phyloP scores from a whole-genome alignment of 2,329 filamentous ascomycete genomes.

The Cryphonectria carpinicola region DNA sequence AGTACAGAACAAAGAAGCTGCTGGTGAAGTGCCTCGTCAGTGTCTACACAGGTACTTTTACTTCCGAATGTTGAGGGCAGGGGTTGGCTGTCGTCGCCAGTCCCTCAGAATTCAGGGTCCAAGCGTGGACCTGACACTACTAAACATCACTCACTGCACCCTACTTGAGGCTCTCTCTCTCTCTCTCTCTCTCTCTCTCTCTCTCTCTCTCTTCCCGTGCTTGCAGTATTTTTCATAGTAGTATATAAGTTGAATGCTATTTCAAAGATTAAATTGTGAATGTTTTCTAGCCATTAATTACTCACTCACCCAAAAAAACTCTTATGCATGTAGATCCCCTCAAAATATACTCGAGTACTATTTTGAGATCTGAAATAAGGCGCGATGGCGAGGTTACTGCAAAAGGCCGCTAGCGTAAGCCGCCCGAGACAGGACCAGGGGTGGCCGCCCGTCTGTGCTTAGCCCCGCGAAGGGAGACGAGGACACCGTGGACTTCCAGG shows the following conservation, averaged over 20 bases:
- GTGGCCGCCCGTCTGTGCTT: neutral
- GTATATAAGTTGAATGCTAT: too few relatives aligned
- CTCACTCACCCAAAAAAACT: too few relatives aligned
- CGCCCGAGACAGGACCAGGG: constrained; percentile 8
- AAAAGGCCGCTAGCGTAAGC: constrained; percentile 14
- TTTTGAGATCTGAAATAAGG: constrained; percentile 1
- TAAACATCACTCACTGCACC: neutral
- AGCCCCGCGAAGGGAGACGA: constrained; percentile 4
- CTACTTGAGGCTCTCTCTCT: neutral
- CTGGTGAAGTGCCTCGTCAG: neutral
- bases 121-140: neutral
- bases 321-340: neutral
- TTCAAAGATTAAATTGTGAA: too few relatives aligned
- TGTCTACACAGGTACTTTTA: neutral
- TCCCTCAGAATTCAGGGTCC: neutral
- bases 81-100: neutral
- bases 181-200: too few relatives aligned
- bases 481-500: neutral
- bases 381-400: neutral
- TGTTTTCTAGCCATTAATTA: too few relatives aligned
- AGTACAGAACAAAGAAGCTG: neutral
- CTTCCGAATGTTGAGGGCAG: neutral
- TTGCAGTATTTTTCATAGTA: neutral
- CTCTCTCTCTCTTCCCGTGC: too few relatives aligned
- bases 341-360: neutral